Evolutionary conservation across 768 basidiomycete genomes (phyloP).

Genomic region (Phlebiopsis flavidoalba): DNA sequence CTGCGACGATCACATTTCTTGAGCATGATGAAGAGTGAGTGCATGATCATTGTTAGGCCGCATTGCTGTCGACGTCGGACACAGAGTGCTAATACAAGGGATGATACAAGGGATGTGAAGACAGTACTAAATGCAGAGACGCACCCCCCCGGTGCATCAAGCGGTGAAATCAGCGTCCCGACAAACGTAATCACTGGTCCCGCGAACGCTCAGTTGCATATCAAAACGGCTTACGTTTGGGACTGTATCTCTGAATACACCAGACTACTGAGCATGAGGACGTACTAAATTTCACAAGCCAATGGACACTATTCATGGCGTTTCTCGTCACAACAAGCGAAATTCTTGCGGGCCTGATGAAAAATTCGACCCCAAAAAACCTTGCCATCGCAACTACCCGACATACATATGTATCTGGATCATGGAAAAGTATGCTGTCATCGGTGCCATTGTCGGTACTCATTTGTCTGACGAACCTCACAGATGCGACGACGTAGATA

Average conservation of each 20-base stretch:
- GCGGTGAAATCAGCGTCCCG: not conserved
- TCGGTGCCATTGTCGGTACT: not conserved
- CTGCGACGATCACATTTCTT: not conserved
- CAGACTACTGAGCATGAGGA: too few relatives aligned
- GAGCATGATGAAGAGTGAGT: not conserved
- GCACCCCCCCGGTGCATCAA: not conserved
- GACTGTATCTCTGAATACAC: too few relatives aligned
- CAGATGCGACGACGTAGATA: conserved; percentile 15
- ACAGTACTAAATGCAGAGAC: not conserved
- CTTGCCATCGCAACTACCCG: conserved; percentile 10
- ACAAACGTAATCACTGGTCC: conserved; percentile 1
- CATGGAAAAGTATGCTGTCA: conserved; percentile 12
- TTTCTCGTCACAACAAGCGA: not conserved
- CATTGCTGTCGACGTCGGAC: too few relatives aligned
- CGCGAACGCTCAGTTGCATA: not conserved
- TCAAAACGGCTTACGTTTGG: not conserved
- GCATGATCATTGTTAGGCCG: too few relatives aligned
- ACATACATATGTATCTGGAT: conserved; percentile 15
- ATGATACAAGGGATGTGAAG: not conserved
- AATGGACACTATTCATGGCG: not conserved
- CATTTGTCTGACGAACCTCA: not conserved
- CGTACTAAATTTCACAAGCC: not conserved
- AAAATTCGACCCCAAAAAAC: not conserved
- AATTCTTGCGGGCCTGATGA: not conserved
- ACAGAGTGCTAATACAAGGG: not conserved